Evolutionary conservation across 345 rosid species (phyloP), one percentile per base, ranked within the genome.

Genomic region (Kandelia obovata): DNA sequence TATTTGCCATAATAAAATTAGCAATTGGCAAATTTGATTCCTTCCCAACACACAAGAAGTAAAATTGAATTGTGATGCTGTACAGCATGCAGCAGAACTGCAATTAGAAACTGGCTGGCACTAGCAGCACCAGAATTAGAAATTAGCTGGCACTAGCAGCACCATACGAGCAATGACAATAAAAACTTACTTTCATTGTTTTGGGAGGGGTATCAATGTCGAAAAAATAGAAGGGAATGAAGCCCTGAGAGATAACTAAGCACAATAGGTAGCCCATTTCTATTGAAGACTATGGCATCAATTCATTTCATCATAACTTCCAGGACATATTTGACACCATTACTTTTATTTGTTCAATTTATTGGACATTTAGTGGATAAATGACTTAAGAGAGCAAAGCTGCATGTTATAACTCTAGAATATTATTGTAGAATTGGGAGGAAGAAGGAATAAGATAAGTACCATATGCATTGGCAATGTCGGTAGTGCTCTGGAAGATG

Each of bases 381-480:
- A 31, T 6, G 6, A 34, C 37, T 15, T 43, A 37, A 55, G 30
- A 19, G 26, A 19, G 39, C 56, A 37, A 21, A 31, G n/a, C 8
- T 31, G 51, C 47, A 49, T 43, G 21, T 43, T 69, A 16, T 7
- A 51, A 52, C 47, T 61, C 35, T 9, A 4, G 25, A 39, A 43
- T 35, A 64, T 53, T 34, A 56, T 47, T 15, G 27, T 15, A 6
- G 61, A 39, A 71, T 34, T 57, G 43, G 30, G 47, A 30, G 11
- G 13, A 55, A 20, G 17, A 51, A 57, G 53, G 66, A 69, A 62
- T 25, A 58, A 51, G 56, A 69, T 64, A 73, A 84, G 56, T 76
- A 89, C 98, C 98, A 43, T 94, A 94, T 66, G 98, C 98, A 80
- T 94, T 94, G 79, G 98, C 97, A n/a, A 94, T 91, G 71, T 87